Evolutionary conservation across 108 stramenopile species (phyloP).

Genomic region (Conticribra weissflogii): DNA sequence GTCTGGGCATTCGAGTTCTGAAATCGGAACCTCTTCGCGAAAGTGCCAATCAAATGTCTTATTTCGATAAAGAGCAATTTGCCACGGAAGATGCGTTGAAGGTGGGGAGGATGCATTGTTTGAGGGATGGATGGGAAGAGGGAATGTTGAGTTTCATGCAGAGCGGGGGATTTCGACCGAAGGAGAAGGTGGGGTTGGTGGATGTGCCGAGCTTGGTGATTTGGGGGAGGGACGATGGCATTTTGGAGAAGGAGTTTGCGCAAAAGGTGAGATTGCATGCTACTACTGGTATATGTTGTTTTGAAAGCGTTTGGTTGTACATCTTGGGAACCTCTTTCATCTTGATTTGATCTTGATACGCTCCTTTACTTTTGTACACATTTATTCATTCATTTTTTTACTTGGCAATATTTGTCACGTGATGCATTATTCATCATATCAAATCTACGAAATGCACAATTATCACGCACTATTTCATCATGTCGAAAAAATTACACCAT

Average conservation of each 20-base stretch:
- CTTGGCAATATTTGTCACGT: too few species aligned
- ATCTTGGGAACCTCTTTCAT: too few species aligned
- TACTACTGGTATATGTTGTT: not conserved
- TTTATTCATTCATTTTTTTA: too few species aligned
- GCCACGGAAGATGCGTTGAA: slow-evolving; percentile 90
- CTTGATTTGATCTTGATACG: too few species aligned
- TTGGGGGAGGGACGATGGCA: slow-evolving; percentile 95
- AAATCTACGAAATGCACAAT: too few species aligned
- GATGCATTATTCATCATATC: slow-evolving; percentile 1
- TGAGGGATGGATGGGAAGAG: slow-evolving; percentile 87
- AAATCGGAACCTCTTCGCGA: slow-evolving; percentile 73
- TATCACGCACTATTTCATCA: too few species aligned
- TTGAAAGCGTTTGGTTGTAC: not conserved
- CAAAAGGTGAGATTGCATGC: slow-evolving; percentile 30
- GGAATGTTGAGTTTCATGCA: slow-evolving; percentile 83
- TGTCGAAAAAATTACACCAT: not conserved
- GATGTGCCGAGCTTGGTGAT: slow-evolving; percentile 73
- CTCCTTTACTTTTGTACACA: too few species aligned
- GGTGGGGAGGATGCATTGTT: slow-evolving; percentile 83
- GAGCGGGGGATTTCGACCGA: slow-evolving; percentile 87
- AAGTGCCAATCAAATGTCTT: slow-evolving; percentile 86
- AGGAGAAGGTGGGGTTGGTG: slow-evolving; percentile 68
- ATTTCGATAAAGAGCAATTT: slow-evolving; percentile 68
- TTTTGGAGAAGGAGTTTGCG: slow-evolving; percentile 87
- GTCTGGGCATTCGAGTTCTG: slow-evolving; percentile 77